Conservation (phyloP, 139 green algal genomes). For the Astrephomene gubernaculifera region DNA sequence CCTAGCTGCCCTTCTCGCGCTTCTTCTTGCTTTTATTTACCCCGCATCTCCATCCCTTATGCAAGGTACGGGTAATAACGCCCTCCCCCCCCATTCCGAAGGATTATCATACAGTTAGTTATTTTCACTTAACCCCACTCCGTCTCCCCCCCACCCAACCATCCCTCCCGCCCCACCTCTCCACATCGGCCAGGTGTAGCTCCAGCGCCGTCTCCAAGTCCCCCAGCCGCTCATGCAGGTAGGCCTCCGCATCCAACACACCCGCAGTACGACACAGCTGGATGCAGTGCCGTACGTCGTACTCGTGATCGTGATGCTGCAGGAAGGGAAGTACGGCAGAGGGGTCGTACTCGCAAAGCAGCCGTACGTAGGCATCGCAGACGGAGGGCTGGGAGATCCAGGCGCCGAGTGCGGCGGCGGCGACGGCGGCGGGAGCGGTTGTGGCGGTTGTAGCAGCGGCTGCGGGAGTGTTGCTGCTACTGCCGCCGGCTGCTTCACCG, state of each 20-base stretch:
- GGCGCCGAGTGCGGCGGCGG: not conserved
- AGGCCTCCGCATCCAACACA: constrained; percentile 58
- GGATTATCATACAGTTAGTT: not conserved
- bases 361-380: constrained; percentile 48
- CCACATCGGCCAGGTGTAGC: constrained; percentile 46
- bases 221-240: constrained; percentile 61
- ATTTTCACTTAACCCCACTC: not conserved
- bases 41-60: no score
- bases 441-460: no score
- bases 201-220: constrained; percentile 46
- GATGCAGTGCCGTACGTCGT: constrained; percentile 47
- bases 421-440: not conserved
- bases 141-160: not conserved
- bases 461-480: not conserved
- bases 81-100: not conserved
- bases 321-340: constrained; percentile 51
- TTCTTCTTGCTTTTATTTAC: no score
- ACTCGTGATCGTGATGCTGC: constrained; percentile 44
- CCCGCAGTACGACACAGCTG: constrained; percentile 19
- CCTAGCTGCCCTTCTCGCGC: no score
- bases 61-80: no score
- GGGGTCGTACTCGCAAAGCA: constrained; percentile 56
- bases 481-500: no score
- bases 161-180: not conserved
- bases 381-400: constrained; percentile 32